Percentiles rank a stretch among this genome's conserved stretches.
These are phyloP conservation scores for Cytospora mali DNA, from an alignment of 2,329 filamentous ascomycete genomes.

Conservation along the genomic window DNA sequence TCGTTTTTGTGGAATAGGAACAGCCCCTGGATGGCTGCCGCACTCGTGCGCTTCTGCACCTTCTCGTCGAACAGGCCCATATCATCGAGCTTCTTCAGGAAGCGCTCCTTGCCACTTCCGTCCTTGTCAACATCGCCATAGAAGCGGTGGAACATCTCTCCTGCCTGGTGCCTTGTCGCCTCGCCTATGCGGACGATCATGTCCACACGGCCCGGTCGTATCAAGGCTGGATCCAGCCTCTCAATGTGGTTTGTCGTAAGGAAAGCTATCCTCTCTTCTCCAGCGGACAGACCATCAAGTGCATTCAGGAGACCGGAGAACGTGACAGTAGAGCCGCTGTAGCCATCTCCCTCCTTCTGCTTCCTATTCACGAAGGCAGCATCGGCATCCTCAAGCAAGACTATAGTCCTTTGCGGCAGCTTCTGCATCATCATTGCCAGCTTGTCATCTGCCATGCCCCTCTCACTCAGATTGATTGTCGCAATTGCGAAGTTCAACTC, in stretches of 20 bases:
- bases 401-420: conserved; percentile 77
- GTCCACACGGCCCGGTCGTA: conserved; percentile 89
- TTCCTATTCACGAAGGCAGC: conserved; percentile 85
- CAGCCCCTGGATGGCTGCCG: conserved; percentile 88
- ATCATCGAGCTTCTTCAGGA: conserved; percentile 70
- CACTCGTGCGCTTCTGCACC: conserved; percentile 67
- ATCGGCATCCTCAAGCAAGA: conserved; percentile 88
- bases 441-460: conserved; percentile 86
- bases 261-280: conserved; percentile 92
- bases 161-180: conserved; percentile 82
- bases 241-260: conserved; percentile 95
- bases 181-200: conserved; percentile 90
- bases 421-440: conserved; percentile 85
- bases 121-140: conserved; percentile 79
- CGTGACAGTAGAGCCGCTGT: conserved; percentile 84
- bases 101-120: conserved; percentile 64
- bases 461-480: conserved; percentile 87
- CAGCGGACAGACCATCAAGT: conserved; percentile 88
- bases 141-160: conserved; percentile 90
- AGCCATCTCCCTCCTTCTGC: conserved; percentile 78
- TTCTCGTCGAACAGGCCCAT: conserved; percentile 69
- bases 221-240: conserved; percentile 82
- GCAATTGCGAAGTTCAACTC: conserved; percentile 90
- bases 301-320: conserved; percentile 90
- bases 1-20: conserved; percentile 96